phyloP scores from a whole-genome alignment of 2,329 filamentous ascomycete genomes.

The Sporothrix pseudoabietina region DNA sequence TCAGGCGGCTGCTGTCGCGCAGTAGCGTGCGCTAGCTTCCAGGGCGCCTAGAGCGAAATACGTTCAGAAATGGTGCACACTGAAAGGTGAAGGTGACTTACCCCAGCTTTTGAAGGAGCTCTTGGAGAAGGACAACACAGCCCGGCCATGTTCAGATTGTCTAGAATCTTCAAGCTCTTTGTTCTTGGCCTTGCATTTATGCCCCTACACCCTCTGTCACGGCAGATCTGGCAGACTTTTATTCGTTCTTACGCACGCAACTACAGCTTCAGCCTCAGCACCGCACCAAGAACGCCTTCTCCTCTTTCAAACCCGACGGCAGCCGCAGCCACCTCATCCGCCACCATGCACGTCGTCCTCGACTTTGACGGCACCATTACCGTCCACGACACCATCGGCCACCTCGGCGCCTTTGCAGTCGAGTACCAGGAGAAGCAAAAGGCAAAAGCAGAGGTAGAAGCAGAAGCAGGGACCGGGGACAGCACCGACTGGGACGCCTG shows the following conservation, averaged over 20 bases:
- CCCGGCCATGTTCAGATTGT: not conserved
- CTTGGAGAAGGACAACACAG: not conserved
- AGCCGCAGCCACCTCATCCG: not conserved
- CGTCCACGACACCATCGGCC: constrained; percentile 53
- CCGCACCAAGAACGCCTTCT: not conserved
- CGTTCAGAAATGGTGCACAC: not conserved
- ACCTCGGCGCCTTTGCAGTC: constrained; percentile 51
- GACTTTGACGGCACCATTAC: constrained; percentile 66
- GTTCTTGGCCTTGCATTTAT: not conserved
- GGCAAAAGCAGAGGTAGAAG: not conserved
- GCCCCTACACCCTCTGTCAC: not conserved
- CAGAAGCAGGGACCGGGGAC: not conserved
- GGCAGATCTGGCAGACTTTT: not conserved
- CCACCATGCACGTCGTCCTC: constrained; percentile 51
- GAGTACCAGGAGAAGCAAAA: constrained; percentile 37
- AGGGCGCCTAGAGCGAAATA: not conserved
- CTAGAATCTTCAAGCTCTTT: not conserved
- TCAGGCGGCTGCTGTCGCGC: not conserved
- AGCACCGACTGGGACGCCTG: constrained; percentile 39
- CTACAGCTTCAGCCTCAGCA: not conserved
- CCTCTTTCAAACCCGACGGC: not conserved
- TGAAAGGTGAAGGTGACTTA: not conserved
- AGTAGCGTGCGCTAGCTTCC: constrained; percentile 8
- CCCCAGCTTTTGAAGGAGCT: not conserved
- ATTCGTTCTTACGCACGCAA: not conserved